Base-by-base conservation (phyloP, 2,329 filamentous ascomycete species). In the Gaeumannomyces sp. region DNA sequence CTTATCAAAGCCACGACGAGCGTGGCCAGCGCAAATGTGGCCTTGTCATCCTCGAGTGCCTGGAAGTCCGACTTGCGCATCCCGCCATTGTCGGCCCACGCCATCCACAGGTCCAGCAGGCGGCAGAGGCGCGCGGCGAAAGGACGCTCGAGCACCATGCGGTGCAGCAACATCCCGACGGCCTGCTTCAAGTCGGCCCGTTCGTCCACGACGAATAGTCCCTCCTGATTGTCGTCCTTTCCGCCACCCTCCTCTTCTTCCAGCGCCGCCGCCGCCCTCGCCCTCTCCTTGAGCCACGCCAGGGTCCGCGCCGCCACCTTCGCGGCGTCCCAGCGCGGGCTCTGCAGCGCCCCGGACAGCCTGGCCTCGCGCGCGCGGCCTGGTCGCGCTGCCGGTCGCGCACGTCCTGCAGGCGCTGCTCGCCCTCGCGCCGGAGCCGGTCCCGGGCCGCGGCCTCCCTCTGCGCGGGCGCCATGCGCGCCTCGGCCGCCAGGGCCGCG, bases 11-110 rank as follows among this genome's bases (percentile, higher is more conserved):
- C 77, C 19, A 85, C 72, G 13, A 85, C 66, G 31, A 85, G 68
- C 25, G 78, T 77, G 1, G 81, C 81, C 64, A 80, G 75, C 1
- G 80, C 79, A 73, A 85, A 84, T 6, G 69, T 69, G n/a, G 73
- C 70, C 68, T 73, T 73, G 16, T 77, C 73, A 10, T 77, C 75
- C 58, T 74, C 72, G 60, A 84, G 65, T 2, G 72, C 68, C 1
- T 73, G 64, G 58, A 79, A 75, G 65, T 85, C 82, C 3, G 76
- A 72, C 66, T 72, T 77, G 31, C 78, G 76, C 80, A 86, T 83
- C 10, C 83, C 83, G 10, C 82, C 82, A 64, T 81, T 80, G 35
- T 85, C 82, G 2, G 81, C 78, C 81, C 83, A 86, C 1, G 76
- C 74, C 71, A 80, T 83, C 83, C 83, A 86, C 56, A 72, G 70